Conservation (phyloP, 805 yeast genomes). For the Ogataea methanolica region DNA sequence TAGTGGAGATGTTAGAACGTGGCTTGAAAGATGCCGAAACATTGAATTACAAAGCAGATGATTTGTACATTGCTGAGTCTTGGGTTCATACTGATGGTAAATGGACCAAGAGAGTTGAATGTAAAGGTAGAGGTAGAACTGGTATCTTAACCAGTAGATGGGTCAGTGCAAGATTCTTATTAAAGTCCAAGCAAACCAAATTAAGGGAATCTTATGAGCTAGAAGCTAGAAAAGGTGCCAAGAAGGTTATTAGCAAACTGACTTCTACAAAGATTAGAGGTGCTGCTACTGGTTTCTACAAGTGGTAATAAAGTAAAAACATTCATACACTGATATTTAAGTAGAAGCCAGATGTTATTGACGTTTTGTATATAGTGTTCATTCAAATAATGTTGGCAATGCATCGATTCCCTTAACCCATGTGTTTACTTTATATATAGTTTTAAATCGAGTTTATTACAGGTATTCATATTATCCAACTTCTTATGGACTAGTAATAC, state of each 20-base stretch:
- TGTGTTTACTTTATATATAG: no score
- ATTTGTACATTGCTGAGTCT: constrained; percentile 67
- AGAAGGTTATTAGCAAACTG: constrained; percentile 39
- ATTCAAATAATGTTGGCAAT: no score
- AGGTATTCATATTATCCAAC: no score
- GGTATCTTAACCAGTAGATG: constrained; percentile 75
- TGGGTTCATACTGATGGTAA: constrained; percentile 92
- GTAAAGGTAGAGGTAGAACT: constrained; percentile 85
- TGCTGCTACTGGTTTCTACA: constrained; percentile 46
- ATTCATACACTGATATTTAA: constrained; percentile 1
- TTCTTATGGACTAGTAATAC: no score
- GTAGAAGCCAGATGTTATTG: constrained; percentile 1
- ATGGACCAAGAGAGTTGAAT: constrained; percentile 66
- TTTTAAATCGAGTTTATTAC: no score
- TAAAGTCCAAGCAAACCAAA: constrained; percentile 63
- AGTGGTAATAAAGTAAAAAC: constrained; percentile 37
- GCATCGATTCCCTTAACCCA: no score
- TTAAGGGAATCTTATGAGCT: constrained; percentile 58
- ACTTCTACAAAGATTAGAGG: constrained; percentile 45
- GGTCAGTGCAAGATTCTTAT: constrained; percentile 75
- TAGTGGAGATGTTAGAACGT: constrained; percentile 66
- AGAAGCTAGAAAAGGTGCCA: constrained; percentile 39
- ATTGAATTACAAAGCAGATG: constrained; percentile 54
- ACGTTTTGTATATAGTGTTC: constrained; percentile 1
- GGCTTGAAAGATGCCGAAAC: constrained; percentile 67